Evolutionary conservation across 2,329 filamentous ascomycete species (phyloP), one percentile per base, ranked within the genome.

Genomic region (Xylariales sp.): DNA sequence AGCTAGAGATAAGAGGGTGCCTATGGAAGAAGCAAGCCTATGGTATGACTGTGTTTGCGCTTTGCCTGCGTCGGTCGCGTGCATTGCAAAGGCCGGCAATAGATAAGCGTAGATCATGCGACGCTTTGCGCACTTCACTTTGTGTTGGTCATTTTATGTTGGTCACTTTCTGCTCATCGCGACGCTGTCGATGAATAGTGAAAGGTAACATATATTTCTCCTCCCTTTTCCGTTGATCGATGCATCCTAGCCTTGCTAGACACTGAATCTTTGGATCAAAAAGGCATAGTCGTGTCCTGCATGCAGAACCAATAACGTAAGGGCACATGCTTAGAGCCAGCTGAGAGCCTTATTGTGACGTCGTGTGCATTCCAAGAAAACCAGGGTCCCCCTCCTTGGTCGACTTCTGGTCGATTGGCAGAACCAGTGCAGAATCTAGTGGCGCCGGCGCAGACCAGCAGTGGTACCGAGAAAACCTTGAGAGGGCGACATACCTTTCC

Each of bases 1-100:
- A 69, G 18, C 12, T 48, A 72, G 63, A 75, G 73, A 75, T 75
- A 75, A 74, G 72, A 60, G 41, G 53, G 39, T 41, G 39, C 10
- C 39, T 14, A 41, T 41, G 36, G 36, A 9, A 10, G 3, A 49
- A 10, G 32, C 52, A 49, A 23, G 23, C 23, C 54, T 36, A 39
- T 32, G 46, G 53, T 62, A 57, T 50, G 60, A 50, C 39, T 18
- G 64, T 36, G 59, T 39, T 23, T 23, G 23, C 30, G 36, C 14
- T 9, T 14, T 39, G 12, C 12, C 36, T 39, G 1, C 23, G 23
- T 23, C 23, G 23, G 23, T 23, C 23, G 30, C 34, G n/a, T 41
- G 34, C 52, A 41, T 36, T 53, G 18, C 34, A 41, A 16, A 41
- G 52, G 52, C 62, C 69, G 49, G 73, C 70, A 71, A 9, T 28